Percentiles rank a stretch among this genome's conserved stretches.
These are phyloP conservation scores for Pholiota adiposa DNA, from an alignment of 1,284 basidiomycete genomes.

Conservation along the genomic window DNA sequence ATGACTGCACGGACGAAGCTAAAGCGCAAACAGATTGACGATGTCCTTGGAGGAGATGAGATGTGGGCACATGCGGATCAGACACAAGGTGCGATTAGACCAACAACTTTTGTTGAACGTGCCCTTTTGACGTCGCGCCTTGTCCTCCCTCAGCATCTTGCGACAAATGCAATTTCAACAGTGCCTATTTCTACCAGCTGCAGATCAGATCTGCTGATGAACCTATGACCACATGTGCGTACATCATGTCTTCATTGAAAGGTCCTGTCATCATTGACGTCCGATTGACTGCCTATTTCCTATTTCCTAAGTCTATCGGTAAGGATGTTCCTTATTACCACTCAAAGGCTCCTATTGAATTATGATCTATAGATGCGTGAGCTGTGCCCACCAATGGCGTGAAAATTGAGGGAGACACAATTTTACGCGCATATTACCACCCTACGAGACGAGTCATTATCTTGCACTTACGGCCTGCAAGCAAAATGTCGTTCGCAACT, in stretches of 20 bases:
- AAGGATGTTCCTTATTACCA: slow-evolving; percentile 11
- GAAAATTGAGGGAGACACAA: slow-evolving; percentile 48
- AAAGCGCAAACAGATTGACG: slow-evolving; percentile 88
- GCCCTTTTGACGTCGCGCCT: neutral
- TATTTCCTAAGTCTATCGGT: slow-evolving; percentile 51
- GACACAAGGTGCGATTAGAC: slow-evolving; percentile 66
- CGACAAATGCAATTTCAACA: slow-evolving; percentile 87
- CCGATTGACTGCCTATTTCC: neutral
- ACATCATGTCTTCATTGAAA: slow-evolving; percentile 9
- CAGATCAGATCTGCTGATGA: slow-evolving; percentile 97
- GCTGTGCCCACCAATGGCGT: slow-evolving; percentile 64
- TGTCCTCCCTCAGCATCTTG: slow-evolving; percentile 65
- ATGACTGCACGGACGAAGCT: slow-evolving; percentile 89
- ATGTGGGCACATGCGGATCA: slow-evolving; percentile 96
- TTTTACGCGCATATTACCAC: neutral
- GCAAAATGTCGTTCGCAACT: too few species aligned
- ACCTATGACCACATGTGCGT: slow-evolving; percentile 95
- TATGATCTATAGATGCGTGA: slow-evolving; percentile 47
- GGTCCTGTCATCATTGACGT: neutral
- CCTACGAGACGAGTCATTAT: neutral
- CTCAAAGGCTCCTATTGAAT: neutral
- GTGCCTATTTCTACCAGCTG: slow-evolving; percentile 95
- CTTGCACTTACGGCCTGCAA: too few species aligned
- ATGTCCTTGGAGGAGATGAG: slow-evolving; percentile 92
- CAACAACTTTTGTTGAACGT: neutral